A percentile compares a stretch with the other conserved stretches of the same genome.
Evolutionary conservation across 2,329 filamentous ascomycete genomes (phyloP).

Genomic region (Sporothrix schenckii): DNA sequence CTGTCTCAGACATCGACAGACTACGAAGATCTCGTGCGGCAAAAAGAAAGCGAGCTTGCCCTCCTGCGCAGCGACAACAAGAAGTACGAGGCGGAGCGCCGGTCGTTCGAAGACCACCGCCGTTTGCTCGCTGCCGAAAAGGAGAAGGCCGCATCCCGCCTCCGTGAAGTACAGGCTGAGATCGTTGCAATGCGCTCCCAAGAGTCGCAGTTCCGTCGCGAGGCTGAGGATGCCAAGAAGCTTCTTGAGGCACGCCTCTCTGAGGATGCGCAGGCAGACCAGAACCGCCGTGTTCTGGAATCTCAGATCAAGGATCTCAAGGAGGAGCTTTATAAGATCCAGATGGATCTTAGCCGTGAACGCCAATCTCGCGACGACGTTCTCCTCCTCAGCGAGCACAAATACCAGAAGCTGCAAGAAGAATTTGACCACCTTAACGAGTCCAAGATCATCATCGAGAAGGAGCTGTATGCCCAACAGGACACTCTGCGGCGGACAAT

Average conservation of each 20-base stretch:
- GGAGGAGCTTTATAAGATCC: conserved; percentile 77
- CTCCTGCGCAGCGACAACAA: conserved; percentile 83
- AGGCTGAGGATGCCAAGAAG: conserved; percentile 84
- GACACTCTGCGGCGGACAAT: conserved; percentile 85
- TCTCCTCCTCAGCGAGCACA: conserved; percentile 85
- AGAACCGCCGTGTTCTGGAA: conserved; percentile 81
- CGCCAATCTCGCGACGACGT: conserved; percentile 94
- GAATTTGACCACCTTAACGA: conserved; percentile 88
- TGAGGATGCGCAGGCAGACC: conserved; percentile 81
- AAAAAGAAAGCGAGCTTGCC: conserved; percentile 90
- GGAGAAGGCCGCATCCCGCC: conserved; percentile 72
- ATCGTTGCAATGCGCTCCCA: conserved; percentile 84
- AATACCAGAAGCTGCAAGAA: conserved; percentile 76
- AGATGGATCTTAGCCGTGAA: conserved; percentile 87
- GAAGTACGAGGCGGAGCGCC: conserved; percentile 79
- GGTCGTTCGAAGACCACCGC: conserved; percentile 77
- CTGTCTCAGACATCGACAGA: conserved; percentile 89
- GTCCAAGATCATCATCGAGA: conserved; percentile 95
- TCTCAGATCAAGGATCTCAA: conserved; percentile 87
- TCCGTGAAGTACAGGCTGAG: conserved; percentile 85
- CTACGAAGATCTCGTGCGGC: conserved; percentile 89
- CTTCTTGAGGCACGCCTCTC: conserved; percentile 86
- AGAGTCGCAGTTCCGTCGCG: conserved; percentile 80
- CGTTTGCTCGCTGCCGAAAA: conserved; percentile 72
- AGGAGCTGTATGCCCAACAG: conserved; percentile 94